Base-by-base conservation (phyloP, 495 filamentous ascomycete genomes). In the Lasiosphaeria miniovina region DNA sequence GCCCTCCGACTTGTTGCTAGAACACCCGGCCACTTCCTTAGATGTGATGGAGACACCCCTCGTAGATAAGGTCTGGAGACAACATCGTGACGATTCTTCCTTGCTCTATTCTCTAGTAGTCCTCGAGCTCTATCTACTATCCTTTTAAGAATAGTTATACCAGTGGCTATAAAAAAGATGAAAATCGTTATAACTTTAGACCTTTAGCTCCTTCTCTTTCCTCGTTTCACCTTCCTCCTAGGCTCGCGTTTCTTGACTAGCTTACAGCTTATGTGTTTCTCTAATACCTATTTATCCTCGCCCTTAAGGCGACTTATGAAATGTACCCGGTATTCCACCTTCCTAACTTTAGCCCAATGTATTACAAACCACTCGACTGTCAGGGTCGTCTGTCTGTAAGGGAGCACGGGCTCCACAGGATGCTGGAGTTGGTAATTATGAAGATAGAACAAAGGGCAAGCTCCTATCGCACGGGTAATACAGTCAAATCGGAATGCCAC, bases 251-350 rank as follows among this genome's bases (percentile, higher is more conserved):
- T 51, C 17, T 51, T 4, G 49, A 31, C 17, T 24, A 51, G 32
- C 32, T 51, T 17, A 51, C 17, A 24, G 49, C 17, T 32, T 6
- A 51, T 34, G 49, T 32, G 4, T 51, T 51, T 51, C 17, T 51
- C 49, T 4, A 34, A 10, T 4, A 51, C 49, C 49, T 24, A 51
- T 32, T 51, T 24, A 14, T 51, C 49, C 32, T 51, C 17, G 17
- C 32, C 32, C 17, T 31, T 34, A 32, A 4, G 12, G 12, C 49
- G 49, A 31, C 46, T n/a, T 49, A n/a, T 49, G 46, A 49, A 49
- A 49, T 49, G 46, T 9, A 51, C 49, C 49, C 7, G 49, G 49
- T 51, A 51, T 32, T 32, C 7, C 17, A 34, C 49, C 46, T 49
- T 49, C 49, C 49, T 24, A 6, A 4, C 12, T 51, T 32, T 4